Percentiles rank a stretch among this genome's conserved stretches.
Evolutionary conservation across 352 stramenopile genomes (phyloP).

Genomic region (Blastocystis sp.): DNA sequence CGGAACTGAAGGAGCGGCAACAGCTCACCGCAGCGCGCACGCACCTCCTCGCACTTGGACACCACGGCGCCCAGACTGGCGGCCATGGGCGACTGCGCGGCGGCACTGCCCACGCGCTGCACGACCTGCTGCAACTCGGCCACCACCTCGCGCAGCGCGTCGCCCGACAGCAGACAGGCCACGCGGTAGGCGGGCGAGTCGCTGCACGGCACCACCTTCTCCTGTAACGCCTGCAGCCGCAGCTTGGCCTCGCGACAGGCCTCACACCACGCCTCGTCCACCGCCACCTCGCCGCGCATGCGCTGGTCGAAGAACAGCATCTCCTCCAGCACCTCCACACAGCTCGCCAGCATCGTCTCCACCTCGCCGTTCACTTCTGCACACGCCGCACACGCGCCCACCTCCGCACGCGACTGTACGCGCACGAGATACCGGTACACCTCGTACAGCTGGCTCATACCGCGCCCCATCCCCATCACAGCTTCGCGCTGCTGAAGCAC

Average conservation of each 20-base stretch:
- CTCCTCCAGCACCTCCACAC: conserved; percentile 37
- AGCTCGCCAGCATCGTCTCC: conserved; percentile 13
- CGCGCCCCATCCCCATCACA: neutral
- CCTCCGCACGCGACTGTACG: neutral
- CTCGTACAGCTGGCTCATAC: neutral
- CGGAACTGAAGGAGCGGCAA: neutral
- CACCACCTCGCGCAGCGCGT: neutral
- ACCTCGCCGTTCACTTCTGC: neutral
- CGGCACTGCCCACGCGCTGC: neutral
- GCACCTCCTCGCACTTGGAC: neutral
- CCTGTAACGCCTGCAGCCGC: neutral
- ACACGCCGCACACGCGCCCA: neutral
- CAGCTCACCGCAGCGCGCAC: neutral
- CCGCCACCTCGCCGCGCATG: neutral
- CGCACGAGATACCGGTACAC: neutral
- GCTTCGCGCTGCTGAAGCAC: conserved; percentile 48
- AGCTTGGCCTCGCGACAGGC: neutral
- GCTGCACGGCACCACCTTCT: neutral
- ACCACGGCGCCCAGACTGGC: neutral
- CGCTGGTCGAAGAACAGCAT: conserved; percentile 57
- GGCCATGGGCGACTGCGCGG: neutral
- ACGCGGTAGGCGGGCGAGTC: conserved; percentile 14
- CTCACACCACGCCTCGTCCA: neutral
- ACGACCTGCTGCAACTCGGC: neutral
- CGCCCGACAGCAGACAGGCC: neutral